Conservation (phyloP, 495 filamentous ascomycete species). For the Amniculicola lignicola region DNA sequence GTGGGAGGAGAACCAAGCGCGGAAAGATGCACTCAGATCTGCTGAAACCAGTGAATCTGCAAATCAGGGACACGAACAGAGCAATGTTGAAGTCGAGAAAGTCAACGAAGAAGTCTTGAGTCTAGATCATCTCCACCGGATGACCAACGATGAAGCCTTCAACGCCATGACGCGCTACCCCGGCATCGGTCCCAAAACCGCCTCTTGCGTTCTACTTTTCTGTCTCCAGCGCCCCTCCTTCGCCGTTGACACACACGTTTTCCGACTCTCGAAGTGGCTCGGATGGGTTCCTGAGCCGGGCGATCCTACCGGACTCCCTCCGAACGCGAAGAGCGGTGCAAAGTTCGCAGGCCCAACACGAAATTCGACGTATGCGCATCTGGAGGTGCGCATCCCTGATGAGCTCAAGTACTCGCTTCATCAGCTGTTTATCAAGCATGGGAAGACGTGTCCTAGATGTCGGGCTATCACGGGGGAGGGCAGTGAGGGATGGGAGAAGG, state of each 20-base stretch:
- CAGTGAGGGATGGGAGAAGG: slow-evolving; percentile 42
- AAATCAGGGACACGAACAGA: slow-evolving; percentile 45
- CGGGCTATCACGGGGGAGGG: slow-evolving; percentile 50
- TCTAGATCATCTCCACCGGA: slow-evolving; percentile 71
- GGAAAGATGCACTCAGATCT: slow-evolving; percentile 41
- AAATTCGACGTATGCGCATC: slow-evolving; percentile 73
- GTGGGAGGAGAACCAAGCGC: slow-evolving; percentile 61
- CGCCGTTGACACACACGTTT: slow-evolving; percentile 49
- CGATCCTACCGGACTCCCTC: slow-evolving; percentile 16
- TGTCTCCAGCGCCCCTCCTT: slow-evolving; percentile 49
- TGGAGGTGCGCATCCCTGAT: slow-evolving; percentile 77
- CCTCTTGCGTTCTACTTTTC: slow-evolving; percentile 66
- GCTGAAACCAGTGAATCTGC: slow-evolving; percentile 40
- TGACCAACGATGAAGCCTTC: slow-evolving; percentile 69
- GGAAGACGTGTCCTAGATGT: slow-evolving; percentile 75
- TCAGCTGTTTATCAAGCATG: slow-evolving; percentile 82
- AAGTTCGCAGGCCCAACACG: slow-evolving; percentile 46
- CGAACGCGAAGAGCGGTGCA: slow-evolving; percentile 43
- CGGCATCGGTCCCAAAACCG: slow-evolving; percentile 89
- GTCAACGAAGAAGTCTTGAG: slow-evolving; percentile 60
- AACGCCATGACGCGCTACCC: slow-evolving; percentile 68
- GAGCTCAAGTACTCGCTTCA: slow-evolving; percentile 87
- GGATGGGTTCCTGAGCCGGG: slow-evolving; percentile 68
- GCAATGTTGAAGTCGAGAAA: slow-evolving; percentile 51
- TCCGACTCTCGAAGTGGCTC: slow-evolving; percentile 76